Evolutionary conservation across 2,329 filamentous ascomycete genomes (phyloP).

Genomic region (Penicillium frequentans): DNA sequence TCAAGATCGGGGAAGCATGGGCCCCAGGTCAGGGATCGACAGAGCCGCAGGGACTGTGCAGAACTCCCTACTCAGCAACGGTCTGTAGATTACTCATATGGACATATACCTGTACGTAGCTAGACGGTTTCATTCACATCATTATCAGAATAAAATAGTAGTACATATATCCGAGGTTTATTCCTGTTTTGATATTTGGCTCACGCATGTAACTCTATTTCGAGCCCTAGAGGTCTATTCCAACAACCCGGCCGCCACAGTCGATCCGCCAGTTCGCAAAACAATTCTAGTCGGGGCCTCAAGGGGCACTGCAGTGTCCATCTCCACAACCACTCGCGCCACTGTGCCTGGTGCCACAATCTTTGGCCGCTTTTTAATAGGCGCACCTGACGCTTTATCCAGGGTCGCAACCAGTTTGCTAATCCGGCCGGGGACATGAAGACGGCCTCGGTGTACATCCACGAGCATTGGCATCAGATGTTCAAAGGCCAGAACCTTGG

Average conservation of each 20-base stretch:
- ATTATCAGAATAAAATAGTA: not conserved
- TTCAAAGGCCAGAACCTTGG: constrained; percentile 87
- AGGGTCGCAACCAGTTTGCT: constrained; percentile 69
- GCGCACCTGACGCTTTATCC: constrained; percentile 75
- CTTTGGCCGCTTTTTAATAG: constrained; percentile 78
- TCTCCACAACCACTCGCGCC: constrained; percentile 72
- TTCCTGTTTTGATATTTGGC: too few relatives aligned
- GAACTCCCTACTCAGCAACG: not conserved
- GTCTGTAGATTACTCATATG: not conserved
- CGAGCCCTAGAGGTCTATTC: constrained; percentile 47
- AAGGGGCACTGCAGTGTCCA: constrained; percentile 73
- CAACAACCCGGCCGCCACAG: constrained; percentile 82
- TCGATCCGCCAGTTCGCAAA: constrained; percentile 75
- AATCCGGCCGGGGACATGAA: constrained; percentile 77
- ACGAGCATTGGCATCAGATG: constrained; percentile 84
- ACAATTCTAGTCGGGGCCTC: constrained; percentile 80
- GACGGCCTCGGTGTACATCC: constrained; percentile 81
- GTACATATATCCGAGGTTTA: too few relatives aligned
- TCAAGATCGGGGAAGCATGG: not conserved
- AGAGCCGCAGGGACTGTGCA: constrained; percentile 12
- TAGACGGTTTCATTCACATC: not conserved
- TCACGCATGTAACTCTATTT: not conserved
- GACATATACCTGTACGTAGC: too few relatives aligned
- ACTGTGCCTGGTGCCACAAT: constrained; percentile 78
- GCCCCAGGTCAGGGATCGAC: not conserved